A percentile compares a stretch with the other conserved stretches of the same genome.
Evolutionary conservation across 2,329 filamentous ascomycete species (phyloP).

Genomic region (Fusarium poae): DNA sequence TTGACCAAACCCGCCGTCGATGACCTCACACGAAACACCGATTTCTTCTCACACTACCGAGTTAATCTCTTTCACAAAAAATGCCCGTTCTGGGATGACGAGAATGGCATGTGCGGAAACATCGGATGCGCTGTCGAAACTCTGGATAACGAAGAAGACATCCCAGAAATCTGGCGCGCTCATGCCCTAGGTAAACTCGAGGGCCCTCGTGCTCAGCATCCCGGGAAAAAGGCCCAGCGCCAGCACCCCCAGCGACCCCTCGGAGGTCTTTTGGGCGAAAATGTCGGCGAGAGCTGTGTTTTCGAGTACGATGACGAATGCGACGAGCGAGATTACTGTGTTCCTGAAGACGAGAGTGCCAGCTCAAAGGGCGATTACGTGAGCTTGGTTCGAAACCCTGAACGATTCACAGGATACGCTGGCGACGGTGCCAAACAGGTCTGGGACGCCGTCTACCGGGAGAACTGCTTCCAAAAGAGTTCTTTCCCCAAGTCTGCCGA

Average conservation of each 20-base stretch:
- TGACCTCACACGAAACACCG: slow-evolving; percentile 85
- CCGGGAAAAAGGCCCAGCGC: slow-evolving; percentile 78
- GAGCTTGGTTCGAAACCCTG: slow-evolving; percentile 90
- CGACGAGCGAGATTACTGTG: slow-evolving; percentile 95
- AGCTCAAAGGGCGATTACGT: slow-evolving; percentile 95
- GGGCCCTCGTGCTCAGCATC: slow-evolving; percentile 91
- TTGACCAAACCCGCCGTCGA: slow-evolving; percentile 81
- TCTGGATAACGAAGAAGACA: slow-evolving; percentile 93
- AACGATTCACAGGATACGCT: slow-evolving; percentile 94
- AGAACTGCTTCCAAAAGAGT: slow-evolving; percentile 90
- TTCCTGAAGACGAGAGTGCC: slow-evolving; percentile 92
- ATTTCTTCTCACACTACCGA: slow-evolving; percentile 98
- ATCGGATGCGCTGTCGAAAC: slow-evolving; percentile 96
- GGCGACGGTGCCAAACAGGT: slow-evolving; percentile 88
- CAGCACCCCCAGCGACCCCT: slow-evolving; percentile 80
- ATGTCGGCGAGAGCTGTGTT: slow-evolving; percentile 94
- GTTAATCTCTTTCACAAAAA: slow-evolving; percentile 93
- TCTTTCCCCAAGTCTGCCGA: slow-evolving; percentile 72
- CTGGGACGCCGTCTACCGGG: slow-evolving; percentile 96
- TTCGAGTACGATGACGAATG: slow-evolving; percentile 98
- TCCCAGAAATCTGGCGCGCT: slow-evolving; percentile 90
- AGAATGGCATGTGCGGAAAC: slow-evolving; percentile 94
- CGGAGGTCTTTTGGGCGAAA: slow-evolving; percentile 83
- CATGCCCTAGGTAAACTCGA: slow-evolving; percentile 92
- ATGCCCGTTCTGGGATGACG: slow-evolving; percentile 97